Base-by-base conservation (phyloP, 1,284 basidiomycete species). In the Moniliella sp. region DNA sequence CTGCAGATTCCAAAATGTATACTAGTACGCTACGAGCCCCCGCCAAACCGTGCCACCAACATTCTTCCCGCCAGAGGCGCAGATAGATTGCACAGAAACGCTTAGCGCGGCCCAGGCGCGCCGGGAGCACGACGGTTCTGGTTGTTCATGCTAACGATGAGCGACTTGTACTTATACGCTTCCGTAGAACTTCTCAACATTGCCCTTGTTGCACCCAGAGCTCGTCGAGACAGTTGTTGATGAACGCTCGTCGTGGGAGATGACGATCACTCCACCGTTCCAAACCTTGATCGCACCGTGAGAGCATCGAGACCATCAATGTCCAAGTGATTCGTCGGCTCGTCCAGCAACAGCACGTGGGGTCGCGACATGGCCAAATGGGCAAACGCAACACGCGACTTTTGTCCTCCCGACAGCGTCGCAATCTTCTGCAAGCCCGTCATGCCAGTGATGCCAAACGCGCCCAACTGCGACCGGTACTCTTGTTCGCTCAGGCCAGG, bases 391-490 rank as follows among this genome's bases (percentile, higher is more conserved):
- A 97, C 86, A 53, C 88, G 76, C 39, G 76, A 80, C 64, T 97
- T 97, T 54, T 97, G 91, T 62, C 91, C 91, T 62, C 86, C n/a
- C 14, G 65, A 67, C 8, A 68, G 44, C 7, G 67, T 68, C 0
- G 62, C 66, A 32, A 68, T 69, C 61, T 66, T 61, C 60, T 75
- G 78, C n/a, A 88, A 74, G 70, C 84, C 83, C 1, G 84, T 93
- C 70, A 88, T 77, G 34, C 86, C 88, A 39, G 81, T 93, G 53
- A 94, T 91, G 48, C 93, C 88, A n/a, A 97, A 97, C 37, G 84
- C 82, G n/a, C 91, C 91, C 10, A 99, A 68, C 65, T 94, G 88
- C 23, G 66, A 65, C 42, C 91, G 73, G 61, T 97, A 97, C 61
- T 97, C 91, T 59, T 94, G 88, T 61, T 94, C 91, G 4, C 74